These are phyloP conservation scores for Millerozyma miso DNA, from an alignment of 805 yeast genomes.

Conservation along the genomic window DNA sequence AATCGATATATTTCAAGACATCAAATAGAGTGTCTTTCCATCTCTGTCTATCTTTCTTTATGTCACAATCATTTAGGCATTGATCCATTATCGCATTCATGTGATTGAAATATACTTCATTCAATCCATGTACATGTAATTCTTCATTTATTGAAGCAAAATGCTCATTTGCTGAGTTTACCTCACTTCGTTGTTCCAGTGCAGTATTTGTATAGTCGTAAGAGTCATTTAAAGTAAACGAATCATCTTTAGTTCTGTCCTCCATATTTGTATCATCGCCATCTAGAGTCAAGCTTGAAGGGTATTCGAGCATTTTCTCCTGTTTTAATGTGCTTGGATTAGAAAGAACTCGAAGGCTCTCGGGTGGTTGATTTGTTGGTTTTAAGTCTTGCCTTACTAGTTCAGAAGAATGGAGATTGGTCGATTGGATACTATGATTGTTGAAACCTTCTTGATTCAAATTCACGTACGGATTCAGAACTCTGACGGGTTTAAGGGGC, in stretches of 20 bases:
- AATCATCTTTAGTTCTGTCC: neutral
- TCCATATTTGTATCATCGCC: neutral
- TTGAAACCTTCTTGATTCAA: neutral
- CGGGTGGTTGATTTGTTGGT: neutral
- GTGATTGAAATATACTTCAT: constrained; percentile 30
- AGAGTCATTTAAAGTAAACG: neutral
- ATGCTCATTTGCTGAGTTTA: neutral
- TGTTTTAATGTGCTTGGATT: neutral
- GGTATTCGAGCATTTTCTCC: neutral
- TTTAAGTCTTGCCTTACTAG: too few species aligned
- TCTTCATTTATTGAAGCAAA: neutral
- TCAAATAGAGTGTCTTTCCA: constrained; percentile 59
- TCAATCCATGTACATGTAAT: neutral
- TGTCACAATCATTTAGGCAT: constrained; percentile 56
- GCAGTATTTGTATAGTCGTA: neutral
- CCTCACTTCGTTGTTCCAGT: neutral
- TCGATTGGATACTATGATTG: neutral
- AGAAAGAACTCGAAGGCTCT: neutral
- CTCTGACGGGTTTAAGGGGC: constrained; percentile 25
- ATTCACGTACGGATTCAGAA: constrained; percentile 6
- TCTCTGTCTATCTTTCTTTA: constrained; percentile 38
- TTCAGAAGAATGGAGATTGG: neutral
- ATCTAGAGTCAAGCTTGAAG: neutral
- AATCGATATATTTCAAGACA: constrained; percentile 52
- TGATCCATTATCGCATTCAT: constrained; percentile 54